phyloP scores from a whole-genome alignment of 1,284 basidiomycete genomes.

The Cryptococcus sp. region DNA sequence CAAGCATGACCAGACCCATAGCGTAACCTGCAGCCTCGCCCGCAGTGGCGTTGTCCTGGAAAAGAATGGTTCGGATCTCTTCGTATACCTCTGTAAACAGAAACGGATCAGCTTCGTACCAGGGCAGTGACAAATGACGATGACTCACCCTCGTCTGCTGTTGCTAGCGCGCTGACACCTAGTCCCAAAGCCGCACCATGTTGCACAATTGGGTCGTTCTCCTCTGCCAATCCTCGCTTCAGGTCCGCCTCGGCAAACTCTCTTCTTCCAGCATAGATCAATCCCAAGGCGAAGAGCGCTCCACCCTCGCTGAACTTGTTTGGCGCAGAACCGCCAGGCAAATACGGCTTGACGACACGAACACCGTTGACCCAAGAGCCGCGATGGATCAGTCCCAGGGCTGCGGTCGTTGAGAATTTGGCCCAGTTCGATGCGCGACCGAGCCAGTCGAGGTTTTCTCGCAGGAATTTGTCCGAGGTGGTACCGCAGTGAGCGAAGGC shows the following conservation, averaged over 20 bases:
- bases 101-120: constrained; percentile 2
- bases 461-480: constrained; percentile 85
- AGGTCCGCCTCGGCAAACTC: constrained; percentile 72
- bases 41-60: constrained; percentile 88
- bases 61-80: constrained; percentile 81
- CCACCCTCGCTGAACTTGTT: constrained; percentile 87
- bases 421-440: constrained; percentile 93
- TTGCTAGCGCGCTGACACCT: constrained; percentile 89
- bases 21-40: constrained; percentile 92
- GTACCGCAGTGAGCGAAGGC: constrained; percentile 96
- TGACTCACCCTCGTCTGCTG: constrained; percentile 65
- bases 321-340: constrained; percentile 68
- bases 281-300: constrained; percentile 86
- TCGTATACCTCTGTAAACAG: constrained; percentile 73
- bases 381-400: constrained; percentile 93
- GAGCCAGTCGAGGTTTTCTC: constrained; percentile 94
- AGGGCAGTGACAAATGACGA: neutral
- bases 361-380: constrained; percentile 91
- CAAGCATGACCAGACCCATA: constrained; percentile 96
- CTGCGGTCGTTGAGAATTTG: constrained; percentile 93
- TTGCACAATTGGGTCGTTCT: constrained; percentile 75
- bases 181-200: constrained; percentile 93
- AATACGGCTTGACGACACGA: constrained; percentile 89
- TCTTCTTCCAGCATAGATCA: constrained; percentile 75
- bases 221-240: constrained; percentile 63